Conservation (phyloP, 2,329 filamentous ascomycete species). For the Plenodomus lindquistii region DNA sequence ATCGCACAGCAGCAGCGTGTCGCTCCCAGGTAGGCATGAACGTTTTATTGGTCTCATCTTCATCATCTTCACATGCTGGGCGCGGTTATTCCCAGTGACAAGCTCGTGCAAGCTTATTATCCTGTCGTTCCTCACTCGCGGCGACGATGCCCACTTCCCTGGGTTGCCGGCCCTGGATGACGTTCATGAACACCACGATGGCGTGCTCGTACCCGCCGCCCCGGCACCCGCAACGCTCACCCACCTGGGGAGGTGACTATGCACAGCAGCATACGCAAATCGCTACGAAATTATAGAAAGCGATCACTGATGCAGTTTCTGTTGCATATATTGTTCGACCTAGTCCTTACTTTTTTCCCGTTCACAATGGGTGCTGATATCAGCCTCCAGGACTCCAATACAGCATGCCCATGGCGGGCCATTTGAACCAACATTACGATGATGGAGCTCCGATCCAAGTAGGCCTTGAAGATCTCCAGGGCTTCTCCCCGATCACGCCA, state of each 20-base stretch:
- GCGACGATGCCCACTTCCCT: constrained; percentile 11
- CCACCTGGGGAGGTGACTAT: constrained; percentile 25
- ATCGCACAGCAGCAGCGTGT: constrained; percentile 24
- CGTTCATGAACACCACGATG: constrained; percentile 24
- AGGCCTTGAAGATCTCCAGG: constrained; percentile 34
- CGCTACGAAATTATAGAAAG: too few species aligned
- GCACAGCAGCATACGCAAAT: neutral
- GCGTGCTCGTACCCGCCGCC: constrained; percentile 19
- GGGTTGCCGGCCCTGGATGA: constrained; percentile 23
- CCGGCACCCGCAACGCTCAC: constrained; percentile 11
- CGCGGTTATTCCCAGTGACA: neutral
- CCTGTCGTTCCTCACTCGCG: constrained; percentile 8
- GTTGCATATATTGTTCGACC: neutral
- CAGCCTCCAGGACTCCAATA: constrained; percentile 31
- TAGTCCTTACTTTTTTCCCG: neutral
- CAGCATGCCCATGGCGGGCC: constrained; percentile 34
- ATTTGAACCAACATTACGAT: constrained; percentile 30
- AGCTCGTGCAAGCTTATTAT: neutral
- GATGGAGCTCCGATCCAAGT: constrained; percentile 23
- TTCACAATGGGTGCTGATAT: constrained; percentile 27
- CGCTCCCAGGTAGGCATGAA: constrained; percentile 27
- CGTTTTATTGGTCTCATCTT: constrained; percentile 4
- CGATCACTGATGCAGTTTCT: neutral
- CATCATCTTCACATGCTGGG: constrained; percentile 5
- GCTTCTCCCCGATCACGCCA: constrained; percentile 33